Percentiles rank a stretch among this genome's conserved stretches.
Conservation (phyloP, 495 filamentous ascomycete species). For the Rhizodiscina lignyota region DNA sequence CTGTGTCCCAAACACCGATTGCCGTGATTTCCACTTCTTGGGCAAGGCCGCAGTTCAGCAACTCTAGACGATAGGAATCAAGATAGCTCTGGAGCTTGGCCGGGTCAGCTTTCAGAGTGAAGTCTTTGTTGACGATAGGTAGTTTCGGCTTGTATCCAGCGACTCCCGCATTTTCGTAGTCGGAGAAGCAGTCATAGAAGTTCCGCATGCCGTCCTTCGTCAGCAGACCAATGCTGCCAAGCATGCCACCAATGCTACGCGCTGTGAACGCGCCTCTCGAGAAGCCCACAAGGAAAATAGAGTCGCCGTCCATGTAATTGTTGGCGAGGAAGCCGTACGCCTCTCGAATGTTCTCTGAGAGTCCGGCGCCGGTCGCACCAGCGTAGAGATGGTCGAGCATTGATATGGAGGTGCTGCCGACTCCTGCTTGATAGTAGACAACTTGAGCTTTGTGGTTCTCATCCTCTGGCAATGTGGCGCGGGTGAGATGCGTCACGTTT, state of each 20-base stretch:
- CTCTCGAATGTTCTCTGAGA: slow-evolving; percentile 29
- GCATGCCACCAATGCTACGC: slow-evolving; percentile 35
- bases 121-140: neutral
- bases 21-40: slow-evolving; percentile 26
- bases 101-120: neutral
- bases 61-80: slow-evolving; percentile 1
- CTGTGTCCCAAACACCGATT: slow-evolving; percentile 45
- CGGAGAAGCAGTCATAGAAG: slow-evolving; percentile 17
- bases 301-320: slow-evolving; percentile 40
- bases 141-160: neutral
- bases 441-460: slow-evolving; percentile 22
- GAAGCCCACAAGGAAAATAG: slow-evolving; percentile 45
- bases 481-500: slow-evolving; percentile 10
- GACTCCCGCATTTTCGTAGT: neutral
- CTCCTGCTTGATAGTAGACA: slow-evolving; percentile 37
- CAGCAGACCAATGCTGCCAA: slow-evolving; percentile 31
- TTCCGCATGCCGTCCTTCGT: slow-evolving; percentile 15
- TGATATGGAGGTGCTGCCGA: slow-evolving; percentile 27
- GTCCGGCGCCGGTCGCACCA: slow-evolving; percentile 16
- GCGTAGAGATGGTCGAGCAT: slow-evolving; percentile 4
- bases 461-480: slow-evolving; percentile 1
- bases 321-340: slow-evolving; percentile 32
- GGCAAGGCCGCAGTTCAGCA: slow-evolving; percentile 2
- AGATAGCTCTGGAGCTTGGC: neutral
- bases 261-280: slow-evolving; percentile 43